These are phyloP conservation scores for Aspergillus campestris DNA, from an alignment of 495 filamentous ascomycete species.

Conservation along the genomic window DNA sequence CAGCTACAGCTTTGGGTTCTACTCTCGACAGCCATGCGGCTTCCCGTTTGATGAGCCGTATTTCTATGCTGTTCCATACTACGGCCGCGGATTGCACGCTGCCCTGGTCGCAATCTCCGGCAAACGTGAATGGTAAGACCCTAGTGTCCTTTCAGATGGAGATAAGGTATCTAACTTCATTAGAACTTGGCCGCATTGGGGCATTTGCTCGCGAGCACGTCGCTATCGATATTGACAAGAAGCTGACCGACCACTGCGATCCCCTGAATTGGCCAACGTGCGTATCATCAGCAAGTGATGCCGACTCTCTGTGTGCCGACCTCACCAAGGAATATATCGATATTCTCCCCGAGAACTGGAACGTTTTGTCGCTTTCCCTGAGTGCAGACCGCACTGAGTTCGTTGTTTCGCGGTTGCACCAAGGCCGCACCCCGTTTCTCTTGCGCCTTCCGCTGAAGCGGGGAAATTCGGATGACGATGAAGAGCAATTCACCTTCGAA, in stretches of 20 bases:
- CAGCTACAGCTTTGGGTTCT: constrained; percentile 33
- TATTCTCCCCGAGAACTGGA: constrained; percentile 77
- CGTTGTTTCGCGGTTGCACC: constrained; percentile 67
- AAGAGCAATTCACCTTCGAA: constrained; percentile 74
- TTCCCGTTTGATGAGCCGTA: constrained; percentile 37
- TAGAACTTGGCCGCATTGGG: constrained; percentile 39
- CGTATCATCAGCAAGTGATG: constrained; percentile 11
- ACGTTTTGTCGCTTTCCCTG: constrained; percentile 73
- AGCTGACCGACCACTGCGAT: constrained; percentile 32
- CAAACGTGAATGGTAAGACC: constrained; percentile 35
- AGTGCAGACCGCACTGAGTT: constrained; percentile 76
- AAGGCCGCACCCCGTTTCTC: constrained; percentile 68
- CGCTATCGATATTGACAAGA: constrained; percentile 36
- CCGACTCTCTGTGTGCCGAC: constrained; percentile 20
- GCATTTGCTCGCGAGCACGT: constrained; percentile 37
- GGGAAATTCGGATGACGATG: constrained; percentile 68
- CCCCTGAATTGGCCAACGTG: constrained; percentile 32
- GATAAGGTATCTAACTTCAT: constrained; percentile 6
- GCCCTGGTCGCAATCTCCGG: constrained; percentile 30
- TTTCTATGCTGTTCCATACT: constrained; percentile 39
- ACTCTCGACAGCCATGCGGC: constrained; percentile 38
- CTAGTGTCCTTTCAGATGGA: background rate
- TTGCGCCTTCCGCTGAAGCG: constrained; percentile 75
- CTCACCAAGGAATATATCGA: constrained; percentile 36
- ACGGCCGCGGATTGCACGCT: constrained; percentile 24